phyloP scores from a whole-genome alignment of 352 stramenopile species.

The Globisporangium yorkense region DNA sequence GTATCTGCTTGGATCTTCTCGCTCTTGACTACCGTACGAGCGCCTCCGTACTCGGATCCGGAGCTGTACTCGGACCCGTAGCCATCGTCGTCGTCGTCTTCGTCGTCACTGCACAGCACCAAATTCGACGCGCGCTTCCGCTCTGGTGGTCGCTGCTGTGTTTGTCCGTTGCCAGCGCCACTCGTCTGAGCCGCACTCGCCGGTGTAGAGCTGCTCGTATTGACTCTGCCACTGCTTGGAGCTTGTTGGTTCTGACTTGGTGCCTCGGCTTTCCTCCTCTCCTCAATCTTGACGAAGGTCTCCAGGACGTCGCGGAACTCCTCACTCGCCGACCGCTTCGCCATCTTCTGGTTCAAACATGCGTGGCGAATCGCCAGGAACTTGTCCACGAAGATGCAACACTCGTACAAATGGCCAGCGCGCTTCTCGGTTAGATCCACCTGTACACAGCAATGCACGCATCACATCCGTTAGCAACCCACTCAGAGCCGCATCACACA shows the following conservation, averaged over 20 bases:
- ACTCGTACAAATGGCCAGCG: conserved; percentile 31
- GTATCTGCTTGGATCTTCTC: conserved; percentile 9
- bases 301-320: conserved; percentile 63
- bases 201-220: background rate
- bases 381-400: conserved; percentile 39
- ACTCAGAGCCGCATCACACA: conserved; percentile 5
- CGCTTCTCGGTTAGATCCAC: conserved; percentile 15
- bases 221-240: background rate
- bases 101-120: conserved; percentile 56
- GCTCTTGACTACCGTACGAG: conserved; percentile 15
- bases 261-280: conserved; percentile 3
- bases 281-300: conserved; percentile 17
- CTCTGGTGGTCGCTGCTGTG: background rate
- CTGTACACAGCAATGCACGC: background rate
- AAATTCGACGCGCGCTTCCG: conserved; percentile 26
- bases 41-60: conserved; percentile 28
- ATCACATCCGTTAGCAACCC: background rate
- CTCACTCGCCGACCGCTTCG: conserved; percentile 67
- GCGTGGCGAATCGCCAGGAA: conserved; percentile 47
- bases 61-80: conserved; percentile 29
- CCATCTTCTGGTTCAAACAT: conserved; percentile 64
- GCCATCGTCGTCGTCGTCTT: conserved; percentile 54
- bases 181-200: background rate
- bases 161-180: conserved; percentile 1
- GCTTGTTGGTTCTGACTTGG: background rate